Conservation (phyloP, 225 moss, liverwort and hornwort species). For the Anthoceros angustus region DNA sequence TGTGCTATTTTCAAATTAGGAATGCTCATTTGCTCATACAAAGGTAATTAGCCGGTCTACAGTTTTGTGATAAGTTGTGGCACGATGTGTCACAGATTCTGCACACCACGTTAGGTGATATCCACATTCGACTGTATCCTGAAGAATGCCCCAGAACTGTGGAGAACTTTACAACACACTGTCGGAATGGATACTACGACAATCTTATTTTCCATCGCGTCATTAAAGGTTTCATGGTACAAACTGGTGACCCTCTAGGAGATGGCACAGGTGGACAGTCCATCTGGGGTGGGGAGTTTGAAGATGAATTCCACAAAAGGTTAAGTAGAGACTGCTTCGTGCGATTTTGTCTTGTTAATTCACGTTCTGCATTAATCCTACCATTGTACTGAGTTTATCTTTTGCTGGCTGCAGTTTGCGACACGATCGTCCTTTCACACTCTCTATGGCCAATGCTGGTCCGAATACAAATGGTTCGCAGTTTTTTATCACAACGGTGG, state of each 20-base stretch:
- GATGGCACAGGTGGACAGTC: conserved; percentile 99
- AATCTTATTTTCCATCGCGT: conserved; percentile 98
- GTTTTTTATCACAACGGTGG: conserved; percentile 94
- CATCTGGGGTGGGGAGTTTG: conserved; percentile 98
- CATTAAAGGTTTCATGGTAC: conserved; percentile 99
- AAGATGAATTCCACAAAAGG: conserved; percentile 99
- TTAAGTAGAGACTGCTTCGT: neutral
- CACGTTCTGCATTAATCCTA: neutral
- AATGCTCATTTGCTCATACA: no score
- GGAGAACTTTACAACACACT: conserved; percentile 98
- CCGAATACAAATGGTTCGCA: conserved; percentile 94
- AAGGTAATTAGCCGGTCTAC: no score
- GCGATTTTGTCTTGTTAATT: neutral
- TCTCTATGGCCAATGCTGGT: conserved; percentile 98
- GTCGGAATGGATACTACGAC: conserved; percentile 98
- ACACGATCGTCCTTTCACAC: conserved; percentile 96
- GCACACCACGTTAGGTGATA: conserved; percentile 87
- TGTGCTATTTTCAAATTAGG: neutral
- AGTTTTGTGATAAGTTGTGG: conserved; percentile 3
- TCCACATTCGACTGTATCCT: conserved; percentile 85
- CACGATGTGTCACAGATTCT: conserved; percentile 43
- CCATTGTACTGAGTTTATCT: neutral
- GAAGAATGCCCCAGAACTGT: conserved; percentile 97
- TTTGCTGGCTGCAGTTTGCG: conserved; percentile 42
- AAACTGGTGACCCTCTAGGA: conserved; percentile 95